Evolutionary conservation across 1,284 basidiomycete species (phyloP), one percentile per base, ranked within the genome.

Genomic region (Ganoderma sp.): DNA sequence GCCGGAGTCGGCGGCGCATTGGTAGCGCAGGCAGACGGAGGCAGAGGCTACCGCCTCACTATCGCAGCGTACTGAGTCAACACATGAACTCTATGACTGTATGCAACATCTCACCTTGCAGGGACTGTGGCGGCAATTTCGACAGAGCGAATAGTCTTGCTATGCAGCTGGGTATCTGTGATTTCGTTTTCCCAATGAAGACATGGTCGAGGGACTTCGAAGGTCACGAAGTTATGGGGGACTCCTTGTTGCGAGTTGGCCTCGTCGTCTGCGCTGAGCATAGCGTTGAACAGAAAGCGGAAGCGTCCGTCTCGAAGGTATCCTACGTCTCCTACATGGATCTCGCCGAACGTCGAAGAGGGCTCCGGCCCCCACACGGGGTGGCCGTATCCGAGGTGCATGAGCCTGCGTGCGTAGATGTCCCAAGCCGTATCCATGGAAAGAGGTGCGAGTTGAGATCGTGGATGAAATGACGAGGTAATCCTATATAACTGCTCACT

Each of bases 1-100:
- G 1, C 69, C 66, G 3, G 59, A 60, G 1, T 61, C 57, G 6
- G 63, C 67, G 41, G 14, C 52, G 54, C 69, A 70, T 15, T 52
- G 7, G 37, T 67, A 70, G 5, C 61, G 66, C 12, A 66, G 41
- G 8, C 61, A 58, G 0, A 39, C 48, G n/a, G 50, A 17, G 2
- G 52, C 64, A 7, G 57, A 32, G 3, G 28, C 34, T 6, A 34
- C 34, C 0, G 42, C 15, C 25, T 63, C 64, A 17, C 56, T 65
- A 32, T 32, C 32, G 34, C 8, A 25, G 17, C 14, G 9, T 8
- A 8, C 34, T 10, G 15, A n/a, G 28, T 42, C 22, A 42, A 15
- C 41, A 17, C 4, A 22, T 2, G 52, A 62, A 19, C 17, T 9
- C 9, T 6, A 22, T 22, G 12, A 37, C 28, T 5, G 34, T 10